Conservation (phyloP, 2,329 filamentous ascomycete species). For the Thelonectria discophora region DNA sequence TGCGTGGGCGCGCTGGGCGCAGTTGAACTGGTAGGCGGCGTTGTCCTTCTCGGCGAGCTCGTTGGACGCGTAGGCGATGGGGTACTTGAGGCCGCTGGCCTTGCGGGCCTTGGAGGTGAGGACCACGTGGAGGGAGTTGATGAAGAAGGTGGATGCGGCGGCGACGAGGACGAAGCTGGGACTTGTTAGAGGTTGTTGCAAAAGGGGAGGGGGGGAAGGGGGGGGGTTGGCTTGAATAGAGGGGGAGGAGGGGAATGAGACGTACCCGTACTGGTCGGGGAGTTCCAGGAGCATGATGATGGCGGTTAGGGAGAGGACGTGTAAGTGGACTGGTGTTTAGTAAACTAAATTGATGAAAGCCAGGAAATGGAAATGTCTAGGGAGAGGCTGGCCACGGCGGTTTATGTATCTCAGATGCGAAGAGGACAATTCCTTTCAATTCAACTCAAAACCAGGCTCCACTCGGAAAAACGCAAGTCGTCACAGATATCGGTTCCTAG, state of each 20-base stretch:
- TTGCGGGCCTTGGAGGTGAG: constrained; percentile 61
- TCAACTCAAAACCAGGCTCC: no score
- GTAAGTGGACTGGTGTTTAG: background rate
- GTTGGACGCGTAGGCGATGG: constrained; percentile 63
- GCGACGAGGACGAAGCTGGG: constrained; percentile 69
- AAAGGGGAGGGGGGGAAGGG: background rate
- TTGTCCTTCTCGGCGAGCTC: constrained; percentile 64
- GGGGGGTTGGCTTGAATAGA: background rate
- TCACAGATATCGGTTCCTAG: no score
- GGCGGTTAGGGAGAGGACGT: constrained; percentile 18
- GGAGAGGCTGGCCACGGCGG: background rate
- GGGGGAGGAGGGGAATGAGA: constrained; percentile 1
- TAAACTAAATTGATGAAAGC: no score
- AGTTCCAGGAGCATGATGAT: constrained; percentile 59
- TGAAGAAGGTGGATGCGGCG: constrained; percentile 64
- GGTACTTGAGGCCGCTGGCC: constrained; percentile 63
- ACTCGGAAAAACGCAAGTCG: no score
- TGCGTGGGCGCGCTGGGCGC: constrained; percentile 68
- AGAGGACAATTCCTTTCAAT: no score
- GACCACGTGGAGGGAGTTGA: constrained; percentile 62
- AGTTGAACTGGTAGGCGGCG: constrained; percentile 69
- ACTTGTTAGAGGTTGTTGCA: constrained; percentile 12
- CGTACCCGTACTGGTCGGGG: constrained; percentile 62
- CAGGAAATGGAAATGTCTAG: no score
- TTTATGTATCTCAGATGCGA: background rate